Evolutionary conservation across 2,329 filamentous ascomycete genomes (phyloP).

Genomic region (Lasiodiplodia sp.): DNA sequence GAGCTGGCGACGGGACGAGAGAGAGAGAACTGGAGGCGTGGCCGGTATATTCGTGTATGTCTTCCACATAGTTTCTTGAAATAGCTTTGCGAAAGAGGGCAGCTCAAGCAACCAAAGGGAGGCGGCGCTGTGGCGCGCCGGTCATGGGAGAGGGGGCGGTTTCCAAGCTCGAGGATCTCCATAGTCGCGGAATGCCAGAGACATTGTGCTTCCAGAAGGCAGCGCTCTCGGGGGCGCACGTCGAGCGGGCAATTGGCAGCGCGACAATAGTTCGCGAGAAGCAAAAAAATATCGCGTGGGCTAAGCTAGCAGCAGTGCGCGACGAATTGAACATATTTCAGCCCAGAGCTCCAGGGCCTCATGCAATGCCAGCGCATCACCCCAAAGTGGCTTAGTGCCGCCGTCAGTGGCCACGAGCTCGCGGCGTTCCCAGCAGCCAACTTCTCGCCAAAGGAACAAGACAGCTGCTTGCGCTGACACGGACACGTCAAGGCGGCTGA

Average conservation of each 20-base stretch:
- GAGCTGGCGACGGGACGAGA: slow-evolving; percentile 4
- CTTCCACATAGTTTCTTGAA: slow-evolving; percentile 8
- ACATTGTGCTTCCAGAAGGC: slow-evolving; percentile 10
- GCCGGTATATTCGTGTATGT: slow-evolving; percentile 21
- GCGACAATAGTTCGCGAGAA: slow-evolving; percentile 17
- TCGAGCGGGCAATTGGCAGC: slow-evolving; percentile 24
- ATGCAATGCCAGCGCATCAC: slow-evolving; percentile 27
- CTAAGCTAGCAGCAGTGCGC: slow-evolving; percentile 19
- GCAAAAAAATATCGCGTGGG: slow-evolving; percentile 24
- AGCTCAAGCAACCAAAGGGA: slow-evolving; percentile 25
- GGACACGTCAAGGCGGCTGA: slow-evolving; percentile 26
- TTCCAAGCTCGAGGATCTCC: slow-evolving; percentile 25
- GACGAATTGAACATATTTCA: slow-evolving; percentile 29
- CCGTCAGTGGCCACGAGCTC: slow-evolving; percentile 21
- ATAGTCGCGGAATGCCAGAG: slow-evolving; percentile 27
- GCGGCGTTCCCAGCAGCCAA: slow-evolving; percentile 7
- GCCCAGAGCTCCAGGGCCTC: slow-evolving; percentile 26
- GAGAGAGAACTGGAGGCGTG: slow-evolving; percentile 14
- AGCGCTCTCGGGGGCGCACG: not conserved
- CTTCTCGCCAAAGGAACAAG: not conserved
- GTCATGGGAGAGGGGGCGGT: slow-evolving; percentile 25
- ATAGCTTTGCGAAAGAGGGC: slow-evolving; percentile 3
- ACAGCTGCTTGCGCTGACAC: slow-evolving; percentile 23
- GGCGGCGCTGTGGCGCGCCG: slow-evolving; percentile 19
- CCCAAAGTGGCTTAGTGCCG: slow-evolving; percentile 16